Evolutionary conservation across 1,284 basidiomycete genomes (phyloP), one percentile per base, ranked within the genome.

Genomic region (Chalciporus sp.): DNA sequence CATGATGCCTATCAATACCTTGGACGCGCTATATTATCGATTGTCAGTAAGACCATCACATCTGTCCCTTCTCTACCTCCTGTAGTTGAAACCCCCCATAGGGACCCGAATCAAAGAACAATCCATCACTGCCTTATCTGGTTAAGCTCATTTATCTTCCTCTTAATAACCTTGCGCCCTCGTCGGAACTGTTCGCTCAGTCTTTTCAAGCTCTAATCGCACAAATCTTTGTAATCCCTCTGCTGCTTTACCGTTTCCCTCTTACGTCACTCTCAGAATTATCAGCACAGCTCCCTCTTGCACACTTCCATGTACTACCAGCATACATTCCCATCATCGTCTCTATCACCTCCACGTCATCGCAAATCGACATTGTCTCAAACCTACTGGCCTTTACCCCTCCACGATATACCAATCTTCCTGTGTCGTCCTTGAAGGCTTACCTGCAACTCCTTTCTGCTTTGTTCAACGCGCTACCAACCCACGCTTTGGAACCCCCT

Each of bases 211-310:
- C 69, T 17, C 62, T 85, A 37, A 58, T 84, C 41, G 63, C 69
- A 4, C 67, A 75, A 53, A 80, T 92, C 51, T 72, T 90, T 49
- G 77, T 83, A 7, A 77, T 90, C 43, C 83, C 84, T 1, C 71
- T 86, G 0, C 76, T 91, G 1, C 88, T 84, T 1, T 86, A 90
- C 65, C 83, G 86, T 8, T 72, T 92, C 23, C 81, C 87, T 11
- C 67, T 89, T 9, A 57, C 70, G 8, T 72, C 78, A 26, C 75
- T 90, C 47, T 69, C 72, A 46, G 62, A 69, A 20, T 65, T 85
- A 37, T 74, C 79, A 23, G 65, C 72, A 35, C 72, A 74, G 11
- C 69, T 85, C 35, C 80, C 82, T 8, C 66, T 81, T n/a, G 54
- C 68, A 1, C 65, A 72, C 17, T 51, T 79, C 14, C 59, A 74